A percentile compares a stretch with the other conserved stretches of the same genome.
phyloP scores from a whole-genome alignment of 2,329 filamentous ascomycete species.

The Hymenoscyphus scutula region DNA sequence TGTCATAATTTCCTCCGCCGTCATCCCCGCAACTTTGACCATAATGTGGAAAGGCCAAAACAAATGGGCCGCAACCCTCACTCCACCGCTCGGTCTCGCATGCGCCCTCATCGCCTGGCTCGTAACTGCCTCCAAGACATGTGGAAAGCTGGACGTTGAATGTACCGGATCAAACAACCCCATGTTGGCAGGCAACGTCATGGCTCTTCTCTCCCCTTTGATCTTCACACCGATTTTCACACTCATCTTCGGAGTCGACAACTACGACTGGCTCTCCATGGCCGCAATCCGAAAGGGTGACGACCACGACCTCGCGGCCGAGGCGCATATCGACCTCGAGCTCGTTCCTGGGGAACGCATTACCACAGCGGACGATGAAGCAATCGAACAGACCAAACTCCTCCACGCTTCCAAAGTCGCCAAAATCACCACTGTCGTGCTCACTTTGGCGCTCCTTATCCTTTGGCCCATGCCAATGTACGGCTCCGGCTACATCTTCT shows the following conservation, averaged over 20 bases:
- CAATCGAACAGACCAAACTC: constrained; percentile 46
- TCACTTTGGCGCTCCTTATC: constrained; percentile 71
- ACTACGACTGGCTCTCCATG: constrained; percentile 89
- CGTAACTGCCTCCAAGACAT: constrained; percentile 69
- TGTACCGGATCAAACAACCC: constrained; percentile 83
- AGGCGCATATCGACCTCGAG: constrained; percentile 64
- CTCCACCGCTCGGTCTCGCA: constrained; percentile 66
- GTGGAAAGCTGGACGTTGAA: constrained; percentile 64
- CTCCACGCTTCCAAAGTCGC: constrained; percentile 52
- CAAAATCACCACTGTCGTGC: constrained; percentile 50
- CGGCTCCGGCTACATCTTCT: constrained; percentile 76
- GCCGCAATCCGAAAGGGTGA: constrained; percentile 73
- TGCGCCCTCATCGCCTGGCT: constrained; percentile 75
- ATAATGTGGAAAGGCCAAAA: constrained; percentile 81
- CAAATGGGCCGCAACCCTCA: constrained; percentile 67
- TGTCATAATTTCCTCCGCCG: constrained; percentile 81
- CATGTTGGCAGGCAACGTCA: constrained; percentile 85
- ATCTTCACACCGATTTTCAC: constrained; percentile 77
- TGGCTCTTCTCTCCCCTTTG: constrained; percentile 73
- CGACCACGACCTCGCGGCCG: constrained; percentile 67
- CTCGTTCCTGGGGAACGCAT: constrained; percentile 51
- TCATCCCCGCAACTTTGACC: constrained; percentile 77
- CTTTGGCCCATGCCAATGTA: constrained; percentile 95
- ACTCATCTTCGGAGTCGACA: constrained; percentile 58
- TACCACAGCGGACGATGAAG: constrained; percentile 40